Percentiles rank a stretch among this genome's conserved stretches.
phyloP scores from a whole-genome alignment of 768 basidiomycete genomes.

The Psilocybe tampanensis region DNA sequence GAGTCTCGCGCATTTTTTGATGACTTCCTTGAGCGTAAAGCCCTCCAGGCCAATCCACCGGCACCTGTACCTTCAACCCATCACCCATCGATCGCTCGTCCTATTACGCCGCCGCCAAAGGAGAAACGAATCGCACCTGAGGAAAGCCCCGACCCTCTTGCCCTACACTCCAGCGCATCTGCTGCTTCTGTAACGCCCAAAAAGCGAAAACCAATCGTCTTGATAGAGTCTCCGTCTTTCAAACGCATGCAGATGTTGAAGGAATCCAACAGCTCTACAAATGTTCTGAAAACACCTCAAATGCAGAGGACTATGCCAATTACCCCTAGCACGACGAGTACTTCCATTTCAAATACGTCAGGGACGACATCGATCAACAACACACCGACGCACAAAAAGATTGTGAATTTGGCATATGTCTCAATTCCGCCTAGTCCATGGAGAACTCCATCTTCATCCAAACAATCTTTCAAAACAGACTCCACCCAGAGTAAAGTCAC shows the following conservation, averaged over 20 bases:
- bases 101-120: constrained; percentile 23
- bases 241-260: constrained; percentile 55
- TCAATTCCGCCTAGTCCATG: constrained; percentile 48
- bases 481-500: constrained; percentile 32
- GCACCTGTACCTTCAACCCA: constrained; percentile 21
- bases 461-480: constrained; percentile 24
- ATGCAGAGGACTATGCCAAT: constrained; percentile 23
- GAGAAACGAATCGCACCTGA: constrained; percentile 21
- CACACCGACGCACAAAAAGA: constrained; percentile 36
- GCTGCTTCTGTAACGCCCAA: constrained; percentile 53
- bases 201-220: constrained; percentile 68
- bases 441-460: constrained; percentile 44
- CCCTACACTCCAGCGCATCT: constrained; percentile 34
- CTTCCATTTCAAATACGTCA: constrained; percentile 19
- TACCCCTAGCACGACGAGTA: constrained; percentile 33
- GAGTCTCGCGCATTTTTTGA: constrained; percentile 71
- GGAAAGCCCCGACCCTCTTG: constrained; percentile 62
- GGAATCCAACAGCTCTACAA: constrained; percentile 19
- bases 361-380: constrained; percentile 13
- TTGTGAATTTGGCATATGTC: constrained; percentile 46
- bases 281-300: constrained; percentile 13
- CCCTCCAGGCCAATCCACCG: constrained; percentile 39
- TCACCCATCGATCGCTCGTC: constrained; percentile 9
- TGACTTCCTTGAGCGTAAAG: constrained; percentile 61
- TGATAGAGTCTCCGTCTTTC: constrained; percentile 60